A percentile compares a stretch with the other conserved stretches of the same genome.
phyloP scores from a whole-genome alignment of 2,329 filamentous ascomycete genomes.

The Cephalotrichum gorgonifer region DNA sequence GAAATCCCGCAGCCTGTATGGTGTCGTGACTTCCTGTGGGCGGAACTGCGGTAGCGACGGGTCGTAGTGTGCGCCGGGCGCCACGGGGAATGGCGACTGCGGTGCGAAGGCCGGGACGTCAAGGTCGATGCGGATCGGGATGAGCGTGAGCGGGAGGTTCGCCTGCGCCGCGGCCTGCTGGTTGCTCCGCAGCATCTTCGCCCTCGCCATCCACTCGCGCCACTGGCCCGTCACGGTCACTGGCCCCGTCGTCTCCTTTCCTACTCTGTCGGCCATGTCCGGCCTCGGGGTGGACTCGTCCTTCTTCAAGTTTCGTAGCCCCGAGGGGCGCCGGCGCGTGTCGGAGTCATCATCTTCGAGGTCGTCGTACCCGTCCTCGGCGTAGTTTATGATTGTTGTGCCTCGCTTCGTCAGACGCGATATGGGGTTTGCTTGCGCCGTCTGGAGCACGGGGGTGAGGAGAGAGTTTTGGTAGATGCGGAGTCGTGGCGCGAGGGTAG shows the following conservation, averaged over 20 bases:
- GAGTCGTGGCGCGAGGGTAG: constrained; percentile 82
- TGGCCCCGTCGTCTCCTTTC: constrained; percentile 69
- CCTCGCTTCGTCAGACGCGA: constrained; percentile 93
- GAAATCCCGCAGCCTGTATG: constrained; percentile 85
- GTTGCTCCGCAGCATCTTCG: constrained; percentile 42
- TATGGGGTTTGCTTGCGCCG: constrained; percentile 52
- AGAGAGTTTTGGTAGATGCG: constrained; percentile 88
- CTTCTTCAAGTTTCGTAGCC: constrained; percentile 70
- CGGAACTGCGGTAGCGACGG: constrained; percentile 69
- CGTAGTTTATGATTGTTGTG: constrained; percentile 94
- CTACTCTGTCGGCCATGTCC: constrained; percentile 64
- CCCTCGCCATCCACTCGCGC: constrained; percentile 89
- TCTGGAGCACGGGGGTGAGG: constrained; percentile 72
- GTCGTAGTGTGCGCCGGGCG: constrained; percentile 48
- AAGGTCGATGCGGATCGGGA: constrained; percentile 93
- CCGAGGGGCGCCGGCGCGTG: constrained; percentile 67
- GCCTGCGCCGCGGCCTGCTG: constrained; percentile 55
- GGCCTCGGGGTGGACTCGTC: constrained; percentile 57
- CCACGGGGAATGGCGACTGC: constrained; percentile 51
- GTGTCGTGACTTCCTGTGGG: constrained; percentile 66
- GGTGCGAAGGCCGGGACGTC: constrained; percentile 74
- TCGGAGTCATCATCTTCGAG: constrained; percentile 64
- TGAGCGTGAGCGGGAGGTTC: constrained; percentile 75
- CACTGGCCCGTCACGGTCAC: constrained; percentile 84
- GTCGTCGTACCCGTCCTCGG: constrained; percentile 89